phyloP scores from a whole-genome alignment of 805 yeast genomes.

The Candida multigemmis region DNA sequence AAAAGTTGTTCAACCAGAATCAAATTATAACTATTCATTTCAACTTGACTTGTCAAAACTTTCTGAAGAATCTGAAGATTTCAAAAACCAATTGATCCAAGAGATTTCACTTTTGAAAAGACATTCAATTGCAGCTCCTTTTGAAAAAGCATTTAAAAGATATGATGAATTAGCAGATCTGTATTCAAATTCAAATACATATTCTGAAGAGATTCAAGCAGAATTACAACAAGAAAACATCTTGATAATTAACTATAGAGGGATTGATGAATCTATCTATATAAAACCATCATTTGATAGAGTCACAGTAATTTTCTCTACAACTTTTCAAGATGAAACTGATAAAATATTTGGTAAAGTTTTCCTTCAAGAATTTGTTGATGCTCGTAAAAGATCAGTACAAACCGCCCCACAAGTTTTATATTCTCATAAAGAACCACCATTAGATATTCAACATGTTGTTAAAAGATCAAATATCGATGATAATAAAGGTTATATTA shows the following conservation, averaged over 20 bases:
- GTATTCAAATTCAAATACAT: conserved; percentile 33
- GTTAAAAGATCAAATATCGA: conserved; percentile 29
- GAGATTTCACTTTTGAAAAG: conserved; percentile 74
- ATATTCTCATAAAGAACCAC: conserved; percentile 85
- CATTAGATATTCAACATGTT: conserved; percentile 53
- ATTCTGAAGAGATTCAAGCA: conserved; percentile 34
- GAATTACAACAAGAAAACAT: conserved; percentile 46
- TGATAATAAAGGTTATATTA: conserved; percentile 43
- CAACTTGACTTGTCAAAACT: conserved; percentile 47
- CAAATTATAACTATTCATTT: conserved; percentile 76
- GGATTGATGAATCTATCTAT: conserved; percentile 76
- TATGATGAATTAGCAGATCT: conserved; percentile 58
- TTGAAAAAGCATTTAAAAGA: conserved; percentile 73
- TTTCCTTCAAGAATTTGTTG: conserved; percentile 87
- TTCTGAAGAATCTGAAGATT: conserved; percentile 32
- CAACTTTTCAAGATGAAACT: conserved; percentile 92
- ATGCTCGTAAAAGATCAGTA: conserved; percentile 89
- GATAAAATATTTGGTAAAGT: conserved; percentile 88
- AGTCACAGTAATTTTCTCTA: conserved; percentile 92
- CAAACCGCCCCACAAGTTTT: conserved; percentile 98
- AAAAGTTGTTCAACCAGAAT: conserved; percentile 41
- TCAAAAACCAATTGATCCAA: conserved; percentile 42
- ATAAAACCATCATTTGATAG: conserved; percentile 91
- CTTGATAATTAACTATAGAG: conserved; percentile 75
- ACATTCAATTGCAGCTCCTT: conserved; percentile 87